Evolutionary conservation across 768 basidiomycete genomes (phyloP), one percentile per base, ranked within the genome.

Genomic region (Suillus plorans): DNA sequence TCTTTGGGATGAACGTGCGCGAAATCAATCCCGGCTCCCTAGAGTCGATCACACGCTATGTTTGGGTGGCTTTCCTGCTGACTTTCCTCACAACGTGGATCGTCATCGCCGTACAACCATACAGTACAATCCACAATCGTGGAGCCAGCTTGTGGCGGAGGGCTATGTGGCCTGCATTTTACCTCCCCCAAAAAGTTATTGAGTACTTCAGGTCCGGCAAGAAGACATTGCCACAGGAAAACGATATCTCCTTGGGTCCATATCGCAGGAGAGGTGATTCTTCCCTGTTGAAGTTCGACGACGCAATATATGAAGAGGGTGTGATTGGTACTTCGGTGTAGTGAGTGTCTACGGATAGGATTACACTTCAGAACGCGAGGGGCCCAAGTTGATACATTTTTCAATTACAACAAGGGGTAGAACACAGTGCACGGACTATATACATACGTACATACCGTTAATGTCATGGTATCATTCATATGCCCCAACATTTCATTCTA

Each of bases 41-140:
- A 2, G 78, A 66, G 41, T 74, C 73, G 3, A 69, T 86, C 2
- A 63, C 66, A 2, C 78, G 79, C 20, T 87, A 80, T 60, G 44
- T 82, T 31, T 77, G 67, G 18, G 69, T 76, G 1, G 79, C 83
- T 6, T 61, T 84, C 10, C 70, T 78, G 0, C 75, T 89, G 42
- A 88, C 86, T 0, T 16, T 81, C 7, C 3, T 16, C 9, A 85
- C 84, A 9, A 74, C 83, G 41, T 89, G 86, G 86, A 67, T 86
- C 20, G 80, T 82, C 56, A n/a, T 55, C 25, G 82, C 86, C 9
- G 80, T 85, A 67, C 86, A 86, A 8, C 55, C 63, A 8, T 58
- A 70, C 20, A 76, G 72, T 34, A 36, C 64, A 22, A 69, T 76
- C 55, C 74, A 77, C 58, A 45, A 62, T 0, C 52, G 50, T 2